These are phyloP conservation scores for Euphorbia neoarborescens DNA, from an alignment of 441 rosid genomes.

Conservation along the genomic window DNA sequence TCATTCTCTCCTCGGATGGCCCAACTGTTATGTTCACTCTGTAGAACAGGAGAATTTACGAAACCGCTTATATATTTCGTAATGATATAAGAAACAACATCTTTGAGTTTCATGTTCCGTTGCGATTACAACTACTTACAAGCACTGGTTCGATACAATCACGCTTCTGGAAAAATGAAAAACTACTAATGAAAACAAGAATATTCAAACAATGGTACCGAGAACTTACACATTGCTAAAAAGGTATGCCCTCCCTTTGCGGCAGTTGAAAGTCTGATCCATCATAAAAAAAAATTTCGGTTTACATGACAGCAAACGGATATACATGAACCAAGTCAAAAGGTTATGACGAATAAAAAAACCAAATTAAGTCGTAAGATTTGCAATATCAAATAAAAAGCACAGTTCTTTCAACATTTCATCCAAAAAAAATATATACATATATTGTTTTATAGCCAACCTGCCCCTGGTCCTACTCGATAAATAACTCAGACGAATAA, in stretches of 20 bases:
- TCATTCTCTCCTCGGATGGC: conserved; percentile 36
- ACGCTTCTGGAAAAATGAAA: no score
- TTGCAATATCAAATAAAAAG: not conserved
- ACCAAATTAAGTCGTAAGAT: not conserved
- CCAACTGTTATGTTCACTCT: conserved; percentile 42
- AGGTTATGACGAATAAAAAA: not conserved
- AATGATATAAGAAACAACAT: not conserved
- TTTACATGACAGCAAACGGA: conserved; percentile 8
- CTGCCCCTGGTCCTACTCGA: not conserved
- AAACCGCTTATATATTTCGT: not conserved
- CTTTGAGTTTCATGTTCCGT: not conserved
- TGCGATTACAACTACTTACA: not conserved
- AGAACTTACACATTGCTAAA: conserved; percentile 44
- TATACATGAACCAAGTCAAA: not conserved
- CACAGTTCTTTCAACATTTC: not conserved
- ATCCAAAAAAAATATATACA: not conserved
- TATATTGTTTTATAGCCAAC: not conserved
- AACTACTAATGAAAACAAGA: not conserved
- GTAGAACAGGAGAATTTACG: not conserved
- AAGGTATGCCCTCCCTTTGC: conserved; percentile 46
- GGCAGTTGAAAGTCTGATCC: conserved; percentile 34
- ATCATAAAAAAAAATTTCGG: conserved; percentile 18
- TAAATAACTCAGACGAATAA: not conserved
- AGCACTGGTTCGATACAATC: not conserved
- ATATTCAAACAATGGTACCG: not conserved